These are phyloP conservation scores for Euphorbia tirucalli DNA, from an alignment of 345 rosid genomes.

Conservation along the genomic window DNA sequence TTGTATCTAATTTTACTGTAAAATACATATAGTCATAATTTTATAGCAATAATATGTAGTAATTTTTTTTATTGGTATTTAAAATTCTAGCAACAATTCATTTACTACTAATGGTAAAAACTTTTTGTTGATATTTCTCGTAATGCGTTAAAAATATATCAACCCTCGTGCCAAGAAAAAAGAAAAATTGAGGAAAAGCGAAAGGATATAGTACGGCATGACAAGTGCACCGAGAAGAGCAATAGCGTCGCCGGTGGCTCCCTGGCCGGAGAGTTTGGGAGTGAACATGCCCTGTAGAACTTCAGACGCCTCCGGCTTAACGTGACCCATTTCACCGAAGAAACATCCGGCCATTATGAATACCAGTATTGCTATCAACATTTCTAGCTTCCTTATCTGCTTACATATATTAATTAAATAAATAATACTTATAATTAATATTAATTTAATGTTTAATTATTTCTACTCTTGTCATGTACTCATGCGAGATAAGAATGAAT, in stretches of 20 bases:
- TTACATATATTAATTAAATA: not conserved
- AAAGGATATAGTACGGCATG: conserved; percentile 40
- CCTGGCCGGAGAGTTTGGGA: conserved; percentile 38
- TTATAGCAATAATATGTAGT: too few relatives aligned
- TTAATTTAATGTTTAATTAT: not conserved
- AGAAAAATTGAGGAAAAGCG: too few relatives aligned
- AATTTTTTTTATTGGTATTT: too few relatives aligned
- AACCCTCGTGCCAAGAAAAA: too few relatives aligned
- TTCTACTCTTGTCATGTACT: not conserved
- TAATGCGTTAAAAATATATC: too few relatives aligned
- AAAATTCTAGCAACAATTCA: too few relatives aligned
- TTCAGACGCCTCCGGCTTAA: conserved; percentile 31
- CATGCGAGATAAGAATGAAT: too few relatives aligned
- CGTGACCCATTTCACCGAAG: conserved; percentile 43
- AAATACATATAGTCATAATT: too few relatives aligned
- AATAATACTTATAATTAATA: not conserved
- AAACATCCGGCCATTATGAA: conserved; percentile 42
- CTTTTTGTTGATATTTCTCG: too few relatives aligned
- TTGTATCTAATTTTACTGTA: too few relatives aligned
- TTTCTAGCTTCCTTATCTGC: conserved; percentile 39
- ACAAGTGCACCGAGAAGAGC: conserved; percentile 44
- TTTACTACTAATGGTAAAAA: too few relatives aligned
- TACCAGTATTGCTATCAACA: conserved; percentile 36
- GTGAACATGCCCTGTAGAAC: conserved; percentile 40
- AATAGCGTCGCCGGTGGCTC: conserved; percentile 42